Conservation (phyloP, 140 eudicot species). For the Stevia rebaudiana region DNA sequence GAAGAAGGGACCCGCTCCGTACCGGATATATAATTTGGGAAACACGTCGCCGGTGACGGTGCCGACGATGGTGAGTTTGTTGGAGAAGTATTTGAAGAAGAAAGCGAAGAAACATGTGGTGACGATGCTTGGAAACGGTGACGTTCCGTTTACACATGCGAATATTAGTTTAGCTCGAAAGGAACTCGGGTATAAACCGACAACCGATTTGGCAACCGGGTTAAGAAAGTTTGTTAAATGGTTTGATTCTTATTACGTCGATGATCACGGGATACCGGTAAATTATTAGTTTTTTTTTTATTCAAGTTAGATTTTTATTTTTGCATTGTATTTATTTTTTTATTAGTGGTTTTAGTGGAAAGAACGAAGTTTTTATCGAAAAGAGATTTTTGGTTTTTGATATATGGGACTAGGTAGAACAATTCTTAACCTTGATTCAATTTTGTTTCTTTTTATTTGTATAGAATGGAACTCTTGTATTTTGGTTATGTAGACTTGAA, state of each 20-base stretch:
- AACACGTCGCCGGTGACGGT: slow-evolving; percentile 42
- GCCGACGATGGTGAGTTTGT: slow-evolving; percentile 30
- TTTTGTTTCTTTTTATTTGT: background rate
- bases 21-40: slow-evolving; percentile 36
- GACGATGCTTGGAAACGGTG: slow-evolving; percentile 42
- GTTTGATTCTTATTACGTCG: slow-evolving; percentile 34
- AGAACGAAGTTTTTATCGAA: background rate
- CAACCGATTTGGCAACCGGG: slow-evolving; percentile 41
- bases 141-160: slow-evolving; percentile 42
- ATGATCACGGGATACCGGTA: slow-evolving; percentile 21
- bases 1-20: slow-evolving; percentile 32
- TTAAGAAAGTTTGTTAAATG: slow-evolving; percentile 36
- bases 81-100: slow-evolving; percentile 36
- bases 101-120: slow-evolving; percentile 30
- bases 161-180: slow-evolving; percentile 35
- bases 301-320: slow-evolving; percentile 9
- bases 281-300: slow-evolving; percentile 5
- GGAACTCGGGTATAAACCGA: slow-evolving; percentile 38
- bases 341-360: background rate
- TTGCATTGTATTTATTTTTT: background rate
- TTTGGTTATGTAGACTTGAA: background rate
- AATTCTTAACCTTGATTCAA: background rate
- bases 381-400: slow-evolving; percentile 5
- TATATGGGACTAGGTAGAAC: background rate
- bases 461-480: background rate